Evolutionary conservation across 768 basidiomycete species (phyloP).

Genomic region (Lactifluus piperatus): DNA sequence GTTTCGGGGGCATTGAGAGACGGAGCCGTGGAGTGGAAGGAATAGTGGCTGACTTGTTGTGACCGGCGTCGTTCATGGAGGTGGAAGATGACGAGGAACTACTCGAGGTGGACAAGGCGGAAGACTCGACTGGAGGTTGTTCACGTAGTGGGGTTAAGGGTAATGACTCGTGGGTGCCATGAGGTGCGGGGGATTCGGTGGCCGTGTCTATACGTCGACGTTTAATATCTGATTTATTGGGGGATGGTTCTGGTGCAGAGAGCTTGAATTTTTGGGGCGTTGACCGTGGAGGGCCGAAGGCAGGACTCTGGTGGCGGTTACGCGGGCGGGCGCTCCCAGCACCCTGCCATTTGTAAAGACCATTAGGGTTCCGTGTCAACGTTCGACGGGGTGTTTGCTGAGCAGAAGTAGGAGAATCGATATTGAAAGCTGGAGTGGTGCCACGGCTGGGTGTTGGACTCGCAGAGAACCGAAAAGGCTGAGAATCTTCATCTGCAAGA

Average conservation of each 20-base stretch:
- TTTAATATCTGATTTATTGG: conserved; percentile 43
- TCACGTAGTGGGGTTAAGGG: conserved; percentile 16
- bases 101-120: conserved; percentile 5
- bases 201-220: conserved; percentile 51
- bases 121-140: conserved; percentile 2
- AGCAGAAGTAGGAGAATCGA: conserved; percentile 21
- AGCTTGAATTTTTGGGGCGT: conserved; percentile 38
- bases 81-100: conserved; percentile 12
- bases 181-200: conserved; percentile 29
- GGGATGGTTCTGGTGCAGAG: conserved; percentile 30
- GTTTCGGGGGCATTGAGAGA: conserved; percentile 32
- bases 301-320: conserved; percentile 67
- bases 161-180: conserved; percentile 23
- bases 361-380: conserved; percentile 65
- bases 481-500: conserved; percentile 23
- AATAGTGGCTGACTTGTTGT: conserved; percentile 7
- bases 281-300: conserved; percentile 48
- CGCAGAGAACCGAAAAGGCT: conserved; percentile 58
- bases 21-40: conserved; percentile 22
- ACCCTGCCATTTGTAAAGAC: conserved; percentile 65
- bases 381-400: conserved; percentile 40
- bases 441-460: conserved; percentile 35
- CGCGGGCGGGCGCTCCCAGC: conserved; percentile 60
- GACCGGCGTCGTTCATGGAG: conserved; percentile 15
- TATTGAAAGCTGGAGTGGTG: conserved; percentile 27